Evolutionary conservation across 176 grass and related monocot genomes (phyloP), one percentile per base, ranked within the genome.

Genomic region (Chloris gayana): DNA sequence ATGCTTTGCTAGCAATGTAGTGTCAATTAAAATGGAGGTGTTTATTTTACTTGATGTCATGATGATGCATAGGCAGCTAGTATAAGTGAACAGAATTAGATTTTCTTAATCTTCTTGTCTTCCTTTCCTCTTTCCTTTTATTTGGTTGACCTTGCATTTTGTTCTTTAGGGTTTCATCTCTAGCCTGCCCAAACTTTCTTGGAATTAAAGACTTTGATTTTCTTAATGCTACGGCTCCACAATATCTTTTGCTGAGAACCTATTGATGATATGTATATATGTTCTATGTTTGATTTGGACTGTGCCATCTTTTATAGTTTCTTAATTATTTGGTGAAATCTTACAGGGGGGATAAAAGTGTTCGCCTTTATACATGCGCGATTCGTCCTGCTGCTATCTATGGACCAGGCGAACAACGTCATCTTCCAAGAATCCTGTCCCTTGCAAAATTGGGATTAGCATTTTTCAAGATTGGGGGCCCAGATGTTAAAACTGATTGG

Each of bases 361-460:
- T 37, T 31, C 64, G 86, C 54, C 86, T 98, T 60, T 95, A 93
- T 94, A 95, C 95, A 67, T 95, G 95, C 73, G 90, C 92, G 27
- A 89, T 95, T 79, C 89, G 92, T 73, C 90, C 95, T 47, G 92
- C 90, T 82, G 92, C 92, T 85, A 98, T 98, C 75, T 95, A 98
- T 65, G 95, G 95, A 10, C 92, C 95, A 73, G 88, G 90, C 69
- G 95, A 98, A 74, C 88, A 98, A 64, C 82, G 95, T 18, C 95
- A 95, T 47, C 67, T 95, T 89, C 92, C 92, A 86, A 92, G 92
- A 85, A 93, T 95, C 77, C 49, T 98, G n/a, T 93, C 88, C 51
- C 90, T 98, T 89, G 92, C 90, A 51, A 95, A 98, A 73, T 73
- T 87, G 90, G 95, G 95, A 37, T 83, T 98, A 31, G 34, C 87